Percentiles rank a stretch among this genome's conserved stretches.
Evolutionary conservation across 129 eudicot genomes (phyloP).

Genomic region (Tagetes patula): DNA sequence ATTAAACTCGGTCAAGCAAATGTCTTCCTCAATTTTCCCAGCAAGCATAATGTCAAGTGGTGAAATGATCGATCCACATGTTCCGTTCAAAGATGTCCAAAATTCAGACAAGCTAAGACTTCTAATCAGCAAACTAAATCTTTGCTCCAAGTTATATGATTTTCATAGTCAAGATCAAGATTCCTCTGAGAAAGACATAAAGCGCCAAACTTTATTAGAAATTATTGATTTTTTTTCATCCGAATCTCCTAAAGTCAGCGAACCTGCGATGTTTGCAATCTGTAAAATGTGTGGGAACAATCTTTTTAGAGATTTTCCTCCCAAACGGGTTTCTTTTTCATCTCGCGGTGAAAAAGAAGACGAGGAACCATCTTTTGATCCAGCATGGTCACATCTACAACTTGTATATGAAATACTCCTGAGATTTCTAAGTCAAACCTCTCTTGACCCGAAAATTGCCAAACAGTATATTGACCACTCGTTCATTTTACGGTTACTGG

Average conservation of each 20-base stretch:
- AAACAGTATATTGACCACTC: conserved; percentile 52
- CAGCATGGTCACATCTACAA: conserved; percentile 37
- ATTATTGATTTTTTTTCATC: conserved; percentile 52
- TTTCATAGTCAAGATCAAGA: conserved; percentile 46
- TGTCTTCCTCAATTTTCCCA: conserved; percentile 66
- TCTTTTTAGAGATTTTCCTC: conserved; percentile 61
- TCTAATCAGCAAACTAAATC: conserved; percentile 54
- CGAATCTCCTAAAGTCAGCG: conserved; percentile 54
- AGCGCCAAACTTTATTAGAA: conserved; percentile 53
- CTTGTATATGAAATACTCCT: conserved; percentile 55
- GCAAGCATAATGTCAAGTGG: conserved; percentile 40
- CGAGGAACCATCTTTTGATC: conserved; percentile 58
- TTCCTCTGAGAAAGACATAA: conserved; percentile 52
- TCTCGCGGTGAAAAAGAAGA: conserved; percentile 56
- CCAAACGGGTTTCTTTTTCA: conserved; percentile 30
- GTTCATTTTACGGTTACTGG: conserved; percentile 47
- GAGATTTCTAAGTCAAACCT: conserved; percentile 45
- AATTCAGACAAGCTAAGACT: conserved; percentile 50
- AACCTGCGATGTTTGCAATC: conserved; percentile 44
- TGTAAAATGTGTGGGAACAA: conserved; percentile 65
- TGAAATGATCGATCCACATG: conserved; percentile 52
- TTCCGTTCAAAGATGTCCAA: conserved; percentile 53
- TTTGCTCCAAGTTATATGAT: conserved; percentile 51
- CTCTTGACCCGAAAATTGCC: conserved; percentile 54
- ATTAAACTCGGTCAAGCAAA: conserved; percentile 50